A percentile compares a stretch with the other conserved stretches of the same genome.
These are phyloP conservation scores for Boletus sp. DNA, from an alignment of 768 basidiomycete species.

Conservation along the genomic window DNA sequence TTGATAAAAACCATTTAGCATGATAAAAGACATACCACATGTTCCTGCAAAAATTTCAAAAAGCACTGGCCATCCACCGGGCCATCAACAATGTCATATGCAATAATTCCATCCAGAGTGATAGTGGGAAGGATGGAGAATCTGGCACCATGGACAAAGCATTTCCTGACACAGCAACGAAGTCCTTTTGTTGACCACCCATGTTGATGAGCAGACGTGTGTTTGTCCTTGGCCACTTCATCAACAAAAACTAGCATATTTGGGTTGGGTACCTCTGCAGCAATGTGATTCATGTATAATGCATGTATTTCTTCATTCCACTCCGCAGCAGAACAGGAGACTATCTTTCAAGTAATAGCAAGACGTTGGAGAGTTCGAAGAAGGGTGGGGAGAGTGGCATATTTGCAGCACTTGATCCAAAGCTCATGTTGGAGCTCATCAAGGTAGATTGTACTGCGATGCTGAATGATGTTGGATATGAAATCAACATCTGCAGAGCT, in stretches of 20 bases:
- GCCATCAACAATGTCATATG: constrained; percentile 16
- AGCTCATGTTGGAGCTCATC: constrained; percentile 7
- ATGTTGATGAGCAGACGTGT: not conserved
- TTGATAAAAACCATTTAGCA: no score
- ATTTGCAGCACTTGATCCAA: not conserved
- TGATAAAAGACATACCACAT: no score
- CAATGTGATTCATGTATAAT: constrained; percentile 9
- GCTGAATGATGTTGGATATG: not conserved
- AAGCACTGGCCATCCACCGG: not conserved
- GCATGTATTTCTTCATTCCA: constrained; percentile 1
- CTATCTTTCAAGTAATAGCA: constrained; percentile 8
- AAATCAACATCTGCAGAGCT: not conserved
- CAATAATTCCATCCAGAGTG: constrained; percentile 18
- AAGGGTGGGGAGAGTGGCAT: not conserved
- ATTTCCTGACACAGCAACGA: not conserved
- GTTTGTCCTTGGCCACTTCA: constrained; percentile 1
- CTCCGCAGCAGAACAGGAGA: constrained; percentile 13
- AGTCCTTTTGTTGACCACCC: not conserved
- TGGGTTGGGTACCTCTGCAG: constrained; percentile 7
- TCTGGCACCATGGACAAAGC: no score
- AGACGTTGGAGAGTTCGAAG: not conserved
- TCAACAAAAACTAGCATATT: no score
- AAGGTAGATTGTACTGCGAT: no score
- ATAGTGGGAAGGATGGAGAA: constrained; percentile 21
- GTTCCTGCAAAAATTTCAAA: no score